Evolutionary conservation across 768 basidiomycete genomes (phyloP).

Genomic region (Naematelia encephala): DNA sequence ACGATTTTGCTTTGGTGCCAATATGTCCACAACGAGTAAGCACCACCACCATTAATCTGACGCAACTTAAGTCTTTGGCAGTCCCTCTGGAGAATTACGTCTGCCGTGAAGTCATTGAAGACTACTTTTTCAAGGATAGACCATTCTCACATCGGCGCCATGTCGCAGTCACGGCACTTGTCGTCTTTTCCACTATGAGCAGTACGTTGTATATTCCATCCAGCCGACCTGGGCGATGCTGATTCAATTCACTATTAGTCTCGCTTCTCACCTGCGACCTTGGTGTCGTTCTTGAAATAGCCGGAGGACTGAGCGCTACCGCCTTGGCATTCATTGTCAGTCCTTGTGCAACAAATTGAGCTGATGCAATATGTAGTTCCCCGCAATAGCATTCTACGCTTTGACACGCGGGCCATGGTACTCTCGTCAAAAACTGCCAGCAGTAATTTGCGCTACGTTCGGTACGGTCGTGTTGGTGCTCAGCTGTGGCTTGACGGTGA

Average conservation of each 20-base stretch:
- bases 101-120: constrained; percentile 94
- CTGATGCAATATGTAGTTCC: constrained; percentile 32
- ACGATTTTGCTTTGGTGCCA: constrained; percentile 86
- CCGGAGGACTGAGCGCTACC: constrained; percentile 75
- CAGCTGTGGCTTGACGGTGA: constrained; percentile 71
- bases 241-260: constrained; percentile 56
- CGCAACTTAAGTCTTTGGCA: constrained; percentile 6
- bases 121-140: constrained; percentile 90
- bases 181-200: constrained; percentile 76
- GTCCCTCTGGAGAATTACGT: constrained; percentile 93
- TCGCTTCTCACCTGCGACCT: constrained; percentile 91
- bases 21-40: constrained; percentile 88
- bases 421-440: constrained; percentile 69
- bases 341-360: background rate
- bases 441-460: constrained; percentile 68
- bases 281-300: constrained; percentile 96
- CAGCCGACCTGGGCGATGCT: too few relatives aligned
- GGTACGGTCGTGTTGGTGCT: constrained; percentile 72
- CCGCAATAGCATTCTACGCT: constrained; percentile 46
- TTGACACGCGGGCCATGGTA: constrained; percentile 59
- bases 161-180: constrained; percentile 80
- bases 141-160: constrained; percentile 77
- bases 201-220: constrained; percentile 56
- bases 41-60: background rate
- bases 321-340: constrained; percentile 76